Base-by-base conservation (phyloP, 1,139 yeast genomes). In the Dujonia santamariae region DNA sequence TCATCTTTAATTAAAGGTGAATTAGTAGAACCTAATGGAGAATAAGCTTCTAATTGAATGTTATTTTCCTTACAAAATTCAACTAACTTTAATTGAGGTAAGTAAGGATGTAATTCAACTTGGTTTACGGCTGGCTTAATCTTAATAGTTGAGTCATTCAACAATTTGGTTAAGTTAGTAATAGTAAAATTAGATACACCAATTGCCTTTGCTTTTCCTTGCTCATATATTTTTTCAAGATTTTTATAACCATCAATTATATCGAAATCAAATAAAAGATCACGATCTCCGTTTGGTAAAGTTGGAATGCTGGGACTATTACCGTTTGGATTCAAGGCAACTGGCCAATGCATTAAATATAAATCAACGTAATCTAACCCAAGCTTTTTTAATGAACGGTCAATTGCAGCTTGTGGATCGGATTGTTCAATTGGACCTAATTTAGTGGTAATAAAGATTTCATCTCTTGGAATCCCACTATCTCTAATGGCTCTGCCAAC, bases 71-170 rank as follows among this genome's bases (percentile, higher is more conserved):
- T 56, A 41, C 83, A 78, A 56, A 60, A 80, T 25, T 72, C 69
- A 3, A 77, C 75, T 35, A 83, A 58, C 25, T 81, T 81, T 24
- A 63, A 62, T 47, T 86, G 67, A 84, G 79, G 80, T 37, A 80
- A 66, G 86, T 87, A 83, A 1, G 90, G 92, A 41, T 85, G 78
- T 14, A 82, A 72, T 54, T 82, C 90, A 41, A 83, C 72, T 53
- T 80, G 84, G 48, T 81, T 75, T 7, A 77, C 74, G 7, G 50
- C 80, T 0, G 90, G 90, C 39, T 63, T 65, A 39, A 69, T 51
- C 43, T 60, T 72, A 37, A 79, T 56, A 1, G 64, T 72, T 0
- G 65, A 57, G 79, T 83, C 79, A n/a, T 50, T 45, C 19, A 78
- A 52, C 22, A 82, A 60, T 54, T 82, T 84, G 41, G 76, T 61